Conservation (phyloP, 306 rosid species). For the Spatholobus suberectus region DNA sequence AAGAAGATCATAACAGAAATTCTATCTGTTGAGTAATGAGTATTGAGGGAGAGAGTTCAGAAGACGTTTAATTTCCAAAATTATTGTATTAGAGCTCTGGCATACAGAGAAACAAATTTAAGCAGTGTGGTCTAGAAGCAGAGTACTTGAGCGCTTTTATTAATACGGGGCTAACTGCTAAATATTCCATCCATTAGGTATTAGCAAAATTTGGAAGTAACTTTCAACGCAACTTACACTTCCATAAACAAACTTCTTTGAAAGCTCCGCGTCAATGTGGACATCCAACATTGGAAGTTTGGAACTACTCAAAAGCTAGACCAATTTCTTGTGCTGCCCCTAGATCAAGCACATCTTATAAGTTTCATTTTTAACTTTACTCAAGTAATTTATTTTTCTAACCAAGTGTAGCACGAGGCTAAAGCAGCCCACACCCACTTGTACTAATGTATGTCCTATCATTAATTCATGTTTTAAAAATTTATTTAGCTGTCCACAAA, state of each 20-base stretch:
- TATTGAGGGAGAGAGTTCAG: conserved; percentile 48
- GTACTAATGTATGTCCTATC: no score
- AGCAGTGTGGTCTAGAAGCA: not conserved
- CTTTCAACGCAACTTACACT: conserved; percentile 11
- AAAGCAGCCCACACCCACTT: not conserved
- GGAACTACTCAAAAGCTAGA: not conserved
- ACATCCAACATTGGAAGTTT: not conserved
- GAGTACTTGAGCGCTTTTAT: not conserved
- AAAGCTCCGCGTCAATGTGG: conserved; percentile 12
- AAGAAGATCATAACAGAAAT: not conserved
- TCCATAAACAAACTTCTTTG: conserved; percentile 18
- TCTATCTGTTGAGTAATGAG: not conserved
- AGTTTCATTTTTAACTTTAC: not conserved
- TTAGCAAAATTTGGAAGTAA: conserved; percentile 6
- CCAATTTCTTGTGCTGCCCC: conserved; percentile 6
- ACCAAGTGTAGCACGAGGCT: not conserved
- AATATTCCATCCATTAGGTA: not conserved
- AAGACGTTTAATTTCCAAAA: conserved; percentile 36
- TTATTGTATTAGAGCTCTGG: not conserved
- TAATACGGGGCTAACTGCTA: no score
- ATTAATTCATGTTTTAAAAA: no score
- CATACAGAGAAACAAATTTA: not conserved
- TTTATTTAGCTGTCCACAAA: no score
- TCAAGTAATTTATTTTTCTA: not conserved
- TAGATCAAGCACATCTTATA: no score